Evolutionary conservation across 1,139 yeast species (phyloP), one percentile per base, ranked within the genome.

Genomic region (Geotrichum phurueaensis): DNA sequence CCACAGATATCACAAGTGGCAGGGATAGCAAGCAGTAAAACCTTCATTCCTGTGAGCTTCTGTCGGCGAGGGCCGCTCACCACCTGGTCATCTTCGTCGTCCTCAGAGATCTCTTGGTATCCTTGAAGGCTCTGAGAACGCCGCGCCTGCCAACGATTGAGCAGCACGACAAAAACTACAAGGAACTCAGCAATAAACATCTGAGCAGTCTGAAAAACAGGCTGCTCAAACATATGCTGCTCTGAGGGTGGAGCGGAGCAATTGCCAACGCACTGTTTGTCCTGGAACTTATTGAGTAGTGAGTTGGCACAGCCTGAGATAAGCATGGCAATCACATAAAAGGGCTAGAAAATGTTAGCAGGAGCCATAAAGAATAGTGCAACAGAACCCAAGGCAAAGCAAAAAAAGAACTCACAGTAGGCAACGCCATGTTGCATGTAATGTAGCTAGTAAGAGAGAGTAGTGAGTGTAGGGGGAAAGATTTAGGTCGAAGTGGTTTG

Each of bases 251-350:
- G 80, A 52, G 76, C 78, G 47, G 74, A 73, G 70, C 91, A 85
- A 67, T 84, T 75, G 27, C 72, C 76, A 3, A 87, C 87, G 73
- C 91, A 86, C 69, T 86, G 91, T 71, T 84, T 83, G 70, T 88
- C 96, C 70, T 88, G 96, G 69, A 75, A 85, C 71, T 89, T 89
- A 56, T 94, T 86, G 66, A 87, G 79, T 56, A 89, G 76, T 13
- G 95, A 86, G 75, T 88, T 88, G 65, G 85, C 75, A 60, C 89
- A 84, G 5, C 95, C 96, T 3, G 89, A 81, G n/a, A 83, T 71
- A 52, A 88, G 76, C 60, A 75, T 75, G 67, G 48, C 66, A 62
- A 50, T 23, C 13, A 33, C 23, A 15, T 33, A 29, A 43, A 31
- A 51, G 49, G 50, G 60, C 65, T 51, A 55, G 47, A 57, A 47